Percentiles rank a stretch among this genome's conserved stretches.
Conservation (phyloP, 2,329 filamentous ascomycete genomes). For the Periconia sp. region DNA sequence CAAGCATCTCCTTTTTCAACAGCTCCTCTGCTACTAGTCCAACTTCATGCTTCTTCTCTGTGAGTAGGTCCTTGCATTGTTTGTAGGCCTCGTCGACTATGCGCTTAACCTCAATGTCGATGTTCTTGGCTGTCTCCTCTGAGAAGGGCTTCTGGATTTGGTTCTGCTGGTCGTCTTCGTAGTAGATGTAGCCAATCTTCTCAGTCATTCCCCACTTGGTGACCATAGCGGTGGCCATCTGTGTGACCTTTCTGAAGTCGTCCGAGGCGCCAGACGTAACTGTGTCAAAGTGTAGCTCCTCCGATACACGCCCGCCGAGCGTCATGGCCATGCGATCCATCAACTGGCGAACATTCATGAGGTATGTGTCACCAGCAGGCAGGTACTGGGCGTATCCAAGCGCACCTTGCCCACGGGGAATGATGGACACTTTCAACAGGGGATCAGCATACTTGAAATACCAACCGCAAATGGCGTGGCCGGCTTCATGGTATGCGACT, state of each 20-base stretch:
- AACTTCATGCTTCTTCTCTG: slow-evolving; percentile 85
- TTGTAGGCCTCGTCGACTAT: slow-evolving; percentile 94
- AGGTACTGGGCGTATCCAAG: slow-evolving; percentile 97
- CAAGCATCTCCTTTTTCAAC: slow-evolving; percentile 87
- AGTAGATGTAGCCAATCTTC: slow-evolving; percentile 92
- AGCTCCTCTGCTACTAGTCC: slow-evolving; percentile 92
- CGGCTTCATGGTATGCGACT: slow-evolving; percentile 97
- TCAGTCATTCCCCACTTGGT: slow-evolving; percentile 99
- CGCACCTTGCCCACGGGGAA: slow-evolving; percentile 91
- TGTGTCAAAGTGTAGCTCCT: slow-evolving; percentile 95
- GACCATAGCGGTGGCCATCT: slow-evolving; percentile 96
- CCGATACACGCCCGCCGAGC: slow-evolving; percentile 89
- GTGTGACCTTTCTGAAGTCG: slow-evolving; percentile 98
- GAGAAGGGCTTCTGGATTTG: slow-evolving; percentile 94
- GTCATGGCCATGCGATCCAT: slow-evolving; percentile 99
- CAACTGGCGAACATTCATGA: slow-evolving; percentile 93
- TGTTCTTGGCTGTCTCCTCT: slow-evolving; percentile 89
- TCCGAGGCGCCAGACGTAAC: slow-evolving; percentile 95
- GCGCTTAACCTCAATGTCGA: slow-evolving; percentile 87
- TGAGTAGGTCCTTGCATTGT: slow-evolving; percentile 83
- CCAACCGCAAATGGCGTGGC: slow-evolving; percentile 98
- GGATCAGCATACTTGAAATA: slow-evolving; percentile 97
- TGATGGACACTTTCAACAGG: slow-evolving; percentile 97
- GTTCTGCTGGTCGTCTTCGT: slow-evolving; percentile 79
- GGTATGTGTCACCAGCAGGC: slow-evolving; percentile 87